A percentile compares a stretch with the other conserved stretches of the same genome.
phyloP scores from a whole-genome alignment of 257 asterid genomes.

The Echites panduratus region DNA sequence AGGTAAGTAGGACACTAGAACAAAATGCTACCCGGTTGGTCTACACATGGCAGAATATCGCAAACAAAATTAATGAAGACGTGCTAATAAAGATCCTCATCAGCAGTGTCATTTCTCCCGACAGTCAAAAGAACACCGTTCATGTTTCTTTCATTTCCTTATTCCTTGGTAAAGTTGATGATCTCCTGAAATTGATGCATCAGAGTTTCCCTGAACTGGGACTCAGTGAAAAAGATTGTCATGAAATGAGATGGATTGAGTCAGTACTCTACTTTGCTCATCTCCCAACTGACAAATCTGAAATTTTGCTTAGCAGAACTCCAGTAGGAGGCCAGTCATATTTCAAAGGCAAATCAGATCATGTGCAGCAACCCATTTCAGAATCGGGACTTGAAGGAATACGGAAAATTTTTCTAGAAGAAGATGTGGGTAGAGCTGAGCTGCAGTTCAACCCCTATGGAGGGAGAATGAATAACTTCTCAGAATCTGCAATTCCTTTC shows the following conservation, averaged over 20 bases:
- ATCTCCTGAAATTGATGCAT: conserved; percentile 27
- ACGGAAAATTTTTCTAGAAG: conserved; percentile 26
- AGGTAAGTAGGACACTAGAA: conserved; percentile 28
- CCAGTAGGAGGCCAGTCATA: conserved; percentile 29
- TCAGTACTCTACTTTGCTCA: conserved; percentile 32
- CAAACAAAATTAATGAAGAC: conserved; percentile 20
- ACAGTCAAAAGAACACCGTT: conserved; percentile 14
- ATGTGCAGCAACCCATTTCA: conserved; percentile 25
- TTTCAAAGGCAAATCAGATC: conserved; percentile 33
- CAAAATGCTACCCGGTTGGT: conserved; percentile 31
- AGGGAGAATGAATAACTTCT: conserved; percentile 33
- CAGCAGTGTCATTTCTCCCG: background rate
- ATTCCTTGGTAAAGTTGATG: conserved; percentile 30
- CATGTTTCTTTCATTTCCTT: conserved; percentile 36
- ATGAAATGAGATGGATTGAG: conserved; percentile 38
- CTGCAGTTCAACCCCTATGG: conserved; percentile 15
- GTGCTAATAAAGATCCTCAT: conserved; percentile 26
- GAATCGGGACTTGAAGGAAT: conserved; percentile 24
- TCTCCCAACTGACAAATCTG: conserved; percentile 32
- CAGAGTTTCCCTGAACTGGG: conserved; percentile 41
- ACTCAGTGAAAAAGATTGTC: conserved; percentile 17
- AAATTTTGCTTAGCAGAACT: conserved; percentile 21
- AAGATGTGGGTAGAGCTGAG: conserved; percentile 23
- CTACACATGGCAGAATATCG: conserved; percentile 34
- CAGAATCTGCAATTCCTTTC: conserved; percentile 27